phyloP scores from a whole-genome alignment of 2,329 filamentous ascomycete species.

The Cercospora janseana region DNA sequence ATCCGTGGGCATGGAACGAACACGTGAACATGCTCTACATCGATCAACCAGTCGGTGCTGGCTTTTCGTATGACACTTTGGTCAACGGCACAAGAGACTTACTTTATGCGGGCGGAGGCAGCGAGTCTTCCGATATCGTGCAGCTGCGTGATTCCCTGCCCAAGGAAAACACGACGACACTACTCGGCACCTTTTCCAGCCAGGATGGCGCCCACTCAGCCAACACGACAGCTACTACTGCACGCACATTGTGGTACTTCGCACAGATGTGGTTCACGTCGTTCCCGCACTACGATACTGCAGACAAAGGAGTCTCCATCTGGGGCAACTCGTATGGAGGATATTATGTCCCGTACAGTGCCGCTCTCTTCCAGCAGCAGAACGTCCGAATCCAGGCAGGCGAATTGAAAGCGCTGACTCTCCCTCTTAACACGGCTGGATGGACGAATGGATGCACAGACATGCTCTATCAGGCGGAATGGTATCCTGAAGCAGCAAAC shows the following conservation, averaged over 20 bases:
- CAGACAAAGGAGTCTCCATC: slow-evolving; percentile 23
- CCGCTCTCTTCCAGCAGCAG: slow-evolving; percentile 55
- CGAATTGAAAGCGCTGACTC: slow-evolving; percentile 42
- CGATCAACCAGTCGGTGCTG: slow-evolving; percentile 58
- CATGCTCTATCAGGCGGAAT: slow-evolving; percentile 56
- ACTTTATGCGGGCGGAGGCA: slow-evolving; percentile 36
- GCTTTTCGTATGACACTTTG: slow-evolving; percentile 58
- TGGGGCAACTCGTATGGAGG: slow-evolving; percentile 45
- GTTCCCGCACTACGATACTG: slow-evolving; percentile 25
- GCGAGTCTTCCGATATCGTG: slow-evolving; percentile 33
- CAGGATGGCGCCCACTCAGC: slow-evolving; percentile 19
- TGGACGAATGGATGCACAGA: slow-evolving; percentile 72
- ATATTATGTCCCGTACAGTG: slow-evolving; percentile 64
- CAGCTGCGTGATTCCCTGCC: too few species aligned
- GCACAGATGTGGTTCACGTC: slow-evolving; percentile 50
- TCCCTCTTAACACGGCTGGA: slow-evolving; percentile 60
- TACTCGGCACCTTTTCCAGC: slow-evolving; percentile 27
- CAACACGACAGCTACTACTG: slow-evolving; percentile 24
- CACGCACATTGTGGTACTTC: slow-evolving; percentile 60
- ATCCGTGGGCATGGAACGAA: slow-evolving; percentile 60
- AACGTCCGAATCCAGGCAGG: slow-evolving; percentile 54
- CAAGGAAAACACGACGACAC: slow-evolving; percentile 29
- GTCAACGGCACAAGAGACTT: slow-evolving; percentile 60
- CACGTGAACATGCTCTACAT: slow-evolving; percentile 61
- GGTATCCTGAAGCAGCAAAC: slow-evolving; percentile 55